Base-by-base conservation (phyloP, 179 eudicot species). In the Camellia oleifera region DNA sequence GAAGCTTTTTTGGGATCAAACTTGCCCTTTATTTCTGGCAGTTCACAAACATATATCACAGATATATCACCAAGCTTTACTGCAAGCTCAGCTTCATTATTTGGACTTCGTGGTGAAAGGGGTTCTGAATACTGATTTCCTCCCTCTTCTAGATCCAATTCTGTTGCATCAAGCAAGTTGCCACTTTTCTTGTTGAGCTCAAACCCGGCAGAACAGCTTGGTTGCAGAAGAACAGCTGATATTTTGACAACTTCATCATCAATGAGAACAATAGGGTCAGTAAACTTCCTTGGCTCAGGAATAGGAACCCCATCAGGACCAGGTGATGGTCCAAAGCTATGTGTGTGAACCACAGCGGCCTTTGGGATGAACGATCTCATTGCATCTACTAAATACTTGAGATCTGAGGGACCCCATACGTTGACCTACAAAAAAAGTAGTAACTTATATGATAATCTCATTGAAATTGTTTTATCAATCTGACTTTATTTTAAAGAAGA, bases 331-430 rank as follows among this genome's bases (percentile, higher is more conserved):
- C 98, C 99, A 79, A 96, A 96, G 86, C 96, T 92, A 26, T 60
- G 87, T 3, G 99, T 86, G 82, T 96, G 91, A 73, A 94, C 94
- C 99, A 94, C 91, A 88, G 97, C 95, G 77, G 96, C 94, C 80
- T 87, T 91, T 62, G 99, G 98, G 82, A 96, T 92, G 82, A 96
- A 96, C 11, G 94, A 85, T 75, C 88, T 88, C 99, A 96, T 96
- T 40, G 99, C 99, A 78, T 85, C 84, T 18, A 94, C 91, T 72
- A 96, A 78, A 75, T 86, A 89, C 45, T 88, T 83, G 64, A 96
- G 87, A 85, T 91, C 95, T n/a, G 99, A 96, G 52, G 98, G 94
- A 20, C 98, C 99, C 96, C 97, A 90, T 78, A 90, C 81, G 71
- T 96, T 94, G 63, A 96, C 99, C 99, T 96, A 77, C 78, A 87